A percentile compares a stretch with the other conserved stretches of the same genome.
Conservation (phyloP, 1,284 basidiomycete genomes). For the Trametes sp. region DNA sequence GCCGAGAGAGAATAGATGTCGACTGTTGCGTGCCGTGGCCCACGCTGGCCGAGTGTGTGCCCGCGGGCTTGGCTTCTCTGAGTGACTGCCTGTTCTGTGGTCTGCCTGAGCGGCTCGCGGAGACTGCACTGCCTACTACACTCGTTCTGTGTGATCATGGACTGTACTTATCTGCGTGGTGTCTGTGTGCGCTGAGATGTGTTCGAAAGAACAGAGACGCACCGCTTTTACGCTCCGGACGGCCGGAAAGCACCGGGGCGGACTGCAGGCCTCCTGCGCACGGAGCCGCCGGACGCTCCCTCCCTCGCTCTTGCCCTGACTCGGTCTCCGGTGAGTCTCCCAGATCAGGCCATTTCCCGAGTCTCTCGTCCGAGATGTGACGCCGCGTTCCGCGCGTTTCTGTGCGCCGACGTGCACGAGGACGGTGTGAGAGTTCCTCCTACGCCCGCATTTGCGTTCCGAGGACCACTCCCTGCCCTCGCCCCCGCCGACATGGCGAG, state of each 20-base stretch:
- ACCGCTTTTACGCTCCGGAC: background rate
- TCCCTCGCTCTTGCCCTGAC: background rate
- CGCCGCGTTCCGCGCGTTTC: background rate
- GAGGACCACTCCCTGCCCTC: slow-evolving; percentile 1
- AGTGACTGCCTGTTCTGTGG: too few relatives aligned
- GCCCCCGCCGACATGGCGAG: background rate
- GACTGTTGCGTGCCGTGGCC: background rate
- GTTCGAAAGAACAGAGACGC: background rate
- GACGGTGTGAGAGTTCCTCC: background rate
- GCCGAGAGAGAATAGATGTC: background rate
- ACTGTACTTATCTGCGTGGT: too few relatives aligned
- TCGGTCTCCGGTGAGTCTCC: background rate
- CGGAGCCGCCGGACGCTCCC: background rate
- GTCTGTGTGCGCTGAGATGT: background rate
- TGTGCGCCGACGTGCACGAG: background rate
- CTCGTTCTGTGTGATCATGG: background rate
- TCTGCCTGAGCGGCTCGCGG: too few relatives aligned
- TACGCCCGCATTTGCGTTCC: slow-evolving; percentile 13
- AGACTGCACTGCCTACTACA: background rate
- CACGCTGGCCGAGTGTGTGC: background rate
- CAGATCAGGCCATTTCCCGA: background rate
- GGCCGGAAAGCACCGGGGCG: background rate
- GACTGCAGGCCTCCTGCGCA: background rate
- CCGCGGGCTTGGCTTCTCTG: background rate
- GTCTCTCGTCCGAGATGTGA: background rate